phyloP scores from a whole-genome alignment of 768 basidiomycete species.

The Gymnopilus junonius region DNA sequence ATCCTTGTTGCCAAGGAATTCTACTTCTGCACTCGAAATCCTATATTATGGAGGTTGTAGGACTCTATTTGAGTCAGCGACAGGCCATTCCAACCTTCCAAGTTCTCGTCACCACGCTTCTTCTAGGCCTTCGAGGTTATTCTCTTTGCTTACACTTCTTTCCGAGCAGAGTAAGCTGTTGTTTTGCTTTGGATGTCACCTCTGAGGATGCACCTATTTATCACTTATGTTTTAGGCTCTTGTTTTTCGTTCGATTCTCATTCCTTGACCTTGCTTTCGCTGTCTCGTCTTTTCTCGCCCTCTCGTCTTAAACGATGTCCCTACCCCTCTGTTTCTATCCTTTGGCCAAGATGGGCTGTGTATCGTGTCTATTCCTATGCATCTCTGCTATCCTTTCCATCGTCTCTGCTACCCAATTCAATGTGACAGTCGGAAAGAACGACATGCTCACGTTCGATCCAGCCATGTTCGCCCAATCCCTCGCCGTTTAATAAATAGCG shows the following conservation, averaged over 20 bases:
- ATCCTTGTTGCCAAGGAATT: constrained; percentile 9
- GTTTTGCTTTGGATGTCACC: neutral
- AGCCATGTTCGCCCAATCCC: constrained; percentile 17
- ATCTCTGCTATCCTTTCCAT: constrained; percentile 29
- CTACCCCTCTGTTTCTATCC: constrained; percentile 10
- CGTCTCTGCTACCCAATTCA: constrained; percentile 33
- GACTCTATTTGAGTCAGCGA: neutral
- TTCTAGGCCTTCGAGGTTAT: neutral
- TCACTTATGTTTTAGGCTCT: constrained; percentile 3
- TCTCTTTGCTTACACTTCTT: constrained; percentile 18
- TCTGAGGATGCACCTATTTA: neutral
- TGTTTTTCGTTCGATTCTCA: constrained; percentile 8
- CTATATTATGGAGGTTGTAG: neutral
- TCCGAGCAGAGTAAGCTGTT: constrained; percentile 37
- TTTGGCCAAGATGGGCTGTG: constrained; percentile 25
- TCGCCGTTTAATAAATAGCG: neutral
- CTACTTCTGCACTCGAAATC: neutral
- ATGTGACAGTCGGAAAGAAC: constrained; percentile 37
- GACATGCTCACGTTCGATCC: constrained; percentile 31
- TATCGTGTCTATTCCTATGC: constrained; percentile 19
- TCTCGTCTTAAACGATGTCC: too few relatives aligned
- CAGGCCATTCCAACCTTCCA: neutral
- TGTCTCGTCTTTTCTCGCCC: constrained; percentile 13
- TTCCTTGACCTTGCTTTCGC: neutral
- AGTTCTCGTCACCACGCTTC: constrained; percentile 12